Evolutionary conservation across 164 flowering plant genomes (phyloP).

Genomic region (Tetracentron sinense): DNA sequence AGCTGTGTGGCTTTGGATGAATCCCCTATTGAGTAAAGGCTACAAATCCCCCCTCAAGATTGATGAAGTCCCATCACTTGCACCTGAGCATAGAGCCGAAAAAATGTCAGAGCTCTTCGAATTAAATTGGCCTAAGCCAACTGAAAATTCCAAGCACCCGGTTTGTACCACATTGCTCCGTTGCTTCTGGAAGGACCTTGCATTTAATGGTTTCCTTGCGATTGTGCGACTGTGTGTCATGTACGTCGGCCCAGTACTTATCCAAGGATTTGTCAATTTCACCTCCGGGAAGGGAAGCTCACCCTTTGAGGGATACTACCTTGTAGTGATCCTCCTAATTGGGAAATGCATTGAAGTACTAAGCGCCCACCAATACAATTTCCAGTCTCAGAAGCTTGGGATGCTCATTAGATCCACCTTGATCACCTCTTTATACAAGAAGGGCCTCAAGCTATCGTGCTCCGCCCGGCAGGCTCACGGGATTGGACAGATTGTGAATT

Average conservation of each 20-base stretch:
- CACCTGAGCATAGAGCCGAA: conserved; percentile 78
- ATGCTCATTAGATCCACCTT: conserved; percentile 80
- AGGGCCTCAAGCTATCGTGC: conserved; percentile 74
- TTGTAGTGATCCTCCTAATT: conserved; percentile 53
- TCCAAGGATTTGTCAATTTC: conserved; percentile 71
- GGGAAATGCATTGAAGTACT: conserved; percentile 77
- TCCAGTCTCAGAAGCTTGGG: conserved; percentile 76
- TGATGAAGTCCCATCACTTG: conserved; percentile 71
- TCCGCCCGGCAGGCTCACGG: conserved; percentile 93
- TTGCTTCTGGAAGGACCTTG: conserved; percentile 79
- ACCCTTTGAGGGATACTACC: conserved; percentile 75
- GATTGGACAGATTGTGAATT: conserved; percentile 90
- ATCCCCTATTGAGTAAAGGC: conserved; percentile 73
- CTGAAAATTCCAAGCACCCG: conserved; percentile 62
- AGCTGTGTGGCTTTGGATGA: conserved; percentile 80
- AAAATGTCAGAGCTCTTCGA: conserved; percentile 60
- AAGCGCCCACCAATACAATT: conserved; percentile 72
- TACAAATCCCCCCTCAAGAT: conserved; percentile 56
- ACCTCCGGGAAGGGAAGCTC: conserved; percentile 69
- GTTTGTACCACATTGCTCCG: conserved; percentile 60
- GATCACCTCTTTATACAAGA: conserved; percentile 73
- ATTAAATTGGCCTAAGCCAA: conserved; percentile 66
- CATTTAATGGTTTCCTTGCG: conserved; percentile 72
- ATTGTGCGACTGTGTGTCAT: conserved; percentile 62
- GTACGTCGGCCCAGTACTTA: conserved; percentile 85